These are phyloP conservation scores for Heracleum sosnowskyi DNA, from an alignment of 129 eudicot species.

Conservation along the genomic window DNA sequence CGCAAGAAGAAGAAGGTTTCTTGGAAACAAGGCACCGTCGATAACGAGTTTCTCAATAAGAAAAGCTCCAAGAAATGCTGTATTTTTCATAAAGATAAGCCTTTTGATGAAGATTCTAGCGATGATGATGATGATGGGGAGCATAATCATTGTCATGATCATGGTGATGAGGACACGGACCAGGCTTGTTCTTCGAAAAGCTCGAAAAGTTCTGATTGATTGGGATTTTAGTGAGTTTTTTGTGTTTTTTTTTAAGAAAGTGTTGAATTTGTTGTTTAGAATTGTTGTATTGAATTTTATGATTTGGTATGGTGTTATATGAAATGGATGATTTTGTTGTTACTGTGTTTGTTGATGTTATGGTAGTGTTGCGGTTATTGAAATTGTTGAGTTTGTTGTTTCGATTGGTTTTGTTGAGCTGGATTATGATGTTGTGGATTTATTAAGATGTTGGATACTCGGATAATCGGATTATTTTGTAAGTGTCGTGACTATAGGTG, in stretches of 20 bases:
- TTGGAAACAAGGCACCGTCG: conserved; percentile 91
- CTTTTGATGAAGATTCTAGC: conserved; percentile 81
- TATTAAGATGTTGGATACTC: background rate
- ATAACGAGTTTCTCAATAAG: conserved; percentile 68
- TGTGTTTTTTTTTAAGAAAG: background rate
- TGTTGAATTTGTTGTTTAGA: background rate
- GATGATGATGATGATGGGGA: conserved; percentile 44
- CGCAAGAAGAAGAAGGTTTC: conserved; percentile 91
- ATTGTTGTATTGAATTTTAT: background rate
- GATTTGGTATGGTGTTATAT: background rate
- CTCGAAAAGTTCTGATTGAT: conserved; percentile 14
- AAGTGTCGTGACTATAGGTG: background rate
- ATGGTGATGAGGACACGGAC: conserved; percentile 6
- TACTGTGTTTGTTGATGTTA: no score
- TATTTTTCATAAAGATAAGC: conserved; percentile 75
- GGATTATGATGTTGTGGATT: background rate
- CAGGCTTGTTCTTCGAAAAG: conserved; percentile 28
- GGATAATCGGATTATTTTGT: background rate
- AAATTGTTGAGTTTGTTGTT: background rate
- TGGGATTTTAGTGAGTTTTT: background rate
- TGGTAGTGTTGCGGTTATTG: background rate
- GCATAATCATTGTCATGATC: conserved; percentile 16
- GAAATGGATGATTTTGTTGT: background rate
- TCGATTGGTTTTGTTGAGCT: background rate
- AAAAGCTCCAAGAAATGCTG: conserved; percentile 95